Evolutionary conservation across 2,329 filamentous ascomycete genomes (phyloP).

Genomic region (Monilinia aucupariae): DNA sequence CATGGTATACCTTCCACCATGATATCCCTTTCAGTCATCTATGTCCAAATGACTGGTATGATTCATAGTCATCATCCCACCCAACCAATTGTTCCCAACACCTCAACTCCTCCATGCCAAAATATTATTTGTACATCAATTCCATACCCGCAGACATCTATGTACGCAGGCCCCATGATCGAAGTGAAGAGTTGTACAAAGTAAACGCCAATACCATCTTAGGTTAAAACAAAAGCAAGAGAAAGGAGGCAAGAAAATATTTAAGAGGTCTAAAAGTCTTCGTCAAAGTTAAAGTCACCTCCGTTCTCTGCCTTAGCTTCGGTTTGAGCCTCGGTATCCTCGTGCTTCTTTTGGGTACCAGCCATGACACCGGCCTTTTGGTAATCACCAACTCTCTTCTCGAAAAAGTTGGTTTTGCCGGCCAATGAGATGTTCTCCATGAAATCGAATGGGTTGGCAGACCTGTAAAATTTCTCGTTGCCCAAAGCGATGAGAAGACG

Average conservation of each 20-base stretch:
- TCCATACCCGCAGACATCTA: slow-evolving; percentile 25
- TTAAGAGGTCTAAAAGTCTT: slow-evolving; percentile 95
- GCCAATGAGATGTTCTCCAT: slow-evolving; percentile 99
- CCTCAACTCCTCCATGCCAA: slow-evolving; percentile 27
- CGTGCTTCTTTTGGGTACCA: slow-evolving; percentile 71
- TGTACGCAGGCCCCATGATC: slow-evolving; percentile 26
- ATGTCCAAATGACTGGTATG: slow-evolving; percentile 10
- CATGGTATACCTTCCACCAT: slow-evolving; percentile 9
- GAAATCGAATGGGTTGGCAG: slow-evolving; percentile 97
- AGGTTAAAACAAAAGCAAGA: slow-evolving; percentile 21
- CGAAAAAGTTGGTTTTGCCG: slow-evolving; percentile 99
- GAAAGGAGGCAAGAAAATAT: slow-evolving; percentile 28
- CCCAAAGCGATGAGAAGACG: slow-evolving; percentile 88
- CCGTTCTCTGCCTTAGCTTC: slow-evolving; percentile 53
- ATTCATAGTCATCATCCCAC: slow-evolving; percentile 3
- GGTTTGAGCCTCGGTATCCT: slow-evolving; percentile 42
- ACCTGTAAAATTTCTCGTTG: slow-evolving; percentile 89
- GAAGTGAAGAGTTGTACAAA: slow-evolving; percentile 23
- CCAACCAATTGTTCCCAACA: slow-evolving; percentile 19
- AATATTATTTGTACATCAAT: slow-evolving; percentile 6
- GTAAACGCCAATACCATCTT: slow-evolving; percentile 10
- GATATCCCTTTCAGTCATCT: slow-evolving; percentile 19
- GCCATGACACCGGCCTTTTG: slow-evolving; percentile 99
- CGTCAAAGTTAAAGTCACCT: slow-evolving; percentile 88
- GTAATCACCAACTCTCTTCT: slow-evolving; percentile 99